These are phyloP conservation scores for Kwoniella botswanensis DNA, from an alignment of 768 basidiomycete species.

Conservation along the genomic window DNA sequence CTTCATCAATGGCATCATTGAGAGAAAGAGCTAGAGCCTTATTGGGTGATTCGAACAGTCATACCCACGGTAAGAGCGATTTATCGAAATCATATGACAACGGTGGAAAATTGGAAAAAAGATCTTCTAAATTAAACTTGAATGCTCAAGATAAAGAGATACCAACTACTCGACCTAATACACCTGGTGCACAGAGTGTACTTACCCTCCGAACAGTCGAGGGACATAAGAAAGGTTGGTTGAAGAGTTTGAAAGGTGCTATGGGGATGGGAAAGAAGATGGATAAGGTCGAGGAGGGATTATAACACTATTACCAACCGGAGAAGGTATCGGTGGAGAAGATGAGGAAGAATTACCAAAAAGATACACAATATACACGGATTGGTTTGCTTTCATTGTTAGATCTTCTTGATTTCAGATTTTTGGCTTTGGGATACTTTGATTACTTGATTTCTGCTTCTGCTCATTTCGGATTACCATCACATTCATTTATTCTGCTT, in stretches of 20 bases:
- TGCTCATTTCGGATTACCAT: not conserved
- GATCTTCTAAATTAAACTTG: slow-evolving; percentile 28
- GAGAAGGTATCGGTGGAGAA: too few species aligned
- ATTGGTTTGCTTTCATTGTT: not conserved
- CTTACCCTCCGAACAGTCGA: slow-evolving; percentile 11
- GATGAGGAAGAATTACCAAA: not conserved
- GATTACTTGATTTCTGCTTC: not conserved
- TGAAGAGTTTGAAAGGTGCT: slow-evolving; percentile 28
- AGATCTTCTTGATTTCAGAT: not conserved
- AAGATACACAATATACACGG: not conserved
- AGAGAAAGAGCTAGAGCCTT: slow-evolving; percentile 41
- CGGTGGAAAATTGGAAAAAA: slow-evolving; percentile 12
- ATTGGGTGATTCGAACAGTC: slow-evolving; percentile 14
- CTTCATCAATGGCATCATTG: slow-evolving; percentile 42
- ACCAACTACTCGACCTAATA: slow-evolving; percentile 18
- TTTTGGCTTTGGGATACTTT: not conserved
- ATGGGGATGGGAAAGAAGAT: slow-evolving; percentile 34
- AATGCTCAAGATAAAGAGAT: slow-evolving; percentile 6
- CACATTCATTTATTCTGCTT: not conserved
- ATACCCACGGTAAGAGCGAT: not conserved
- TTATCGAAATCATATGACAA: not conserved
- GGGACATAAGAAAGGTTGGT: slow-evolving; percentile 24
- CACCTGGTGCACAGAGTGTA: slow-evolving; percentile 26
- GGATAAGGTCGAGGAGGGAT: slow-evolving; percentile 27
- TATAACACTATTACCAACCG: not conserved